Percentiles rank a stretch among this genome's conserved stretches.
Evolutionary conservation across 441 rosid species (phyloP).

Genomic region (Biscutella laevigata): DNA sequence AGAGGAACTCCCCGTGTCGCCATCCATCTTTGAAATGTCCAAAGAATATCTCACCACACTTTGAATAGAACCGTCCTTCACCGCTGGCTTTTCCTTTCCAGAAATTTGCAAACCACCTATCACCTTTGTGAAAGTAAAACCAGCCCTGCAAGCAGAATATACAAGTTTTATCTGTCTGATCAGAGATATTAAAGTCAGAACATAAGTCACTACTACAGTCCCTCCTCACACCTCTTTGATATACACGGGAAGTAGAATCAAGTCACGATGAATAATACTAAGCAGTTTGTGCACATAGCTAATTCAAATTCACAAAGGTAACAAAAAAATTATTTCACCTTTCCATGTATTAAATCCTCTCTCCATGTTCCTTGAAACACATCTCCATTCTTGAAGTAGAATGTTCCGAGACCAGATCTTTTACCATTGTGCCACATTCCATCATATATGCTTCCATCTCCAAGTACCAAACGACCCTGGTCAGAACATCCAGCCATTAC

Average conservation of each 20-base stretch:
- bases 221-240: background rate
- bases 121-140: constrained; percentile 87
- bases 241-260: no score
- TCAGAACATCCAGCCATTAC: constrained; percentile 17
- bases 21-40: constrained; percentile 89
- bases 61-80: constrained; percentile 86
- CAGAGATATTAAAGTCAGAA: background rate
- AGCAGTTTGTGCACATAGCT: constrained; percentile 8
- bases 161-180: background rate
- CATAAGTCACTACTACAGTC: background rate
- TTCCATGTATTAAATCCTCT: constrained; percentile 90
- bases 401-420: constrained; percentile 83
- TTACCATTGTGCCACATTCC: constrained; percentile 93
- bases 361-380: constrained; percentile 98
- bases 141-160: constrained; percentile 50
- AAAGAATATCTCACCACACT: constrained; percentile 65
- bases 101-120: constrained; percentile 92
- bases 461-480: constrained; percentile 73
- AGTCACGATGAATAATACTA: no score
- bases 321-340: constrained; percentile 44
- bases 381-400: constrained; percentile 85
- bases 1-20: constrained; percentile 79
- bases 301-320: background rate
- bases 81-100: constrained; percentile 98
- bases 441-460: constrained; percentile 82